Evolutionary conservation across 78 protist species (phyloP), one percentile per base, ranked within the genome.

Genomic region (Dictyostelium brefeldianum): DNA sequence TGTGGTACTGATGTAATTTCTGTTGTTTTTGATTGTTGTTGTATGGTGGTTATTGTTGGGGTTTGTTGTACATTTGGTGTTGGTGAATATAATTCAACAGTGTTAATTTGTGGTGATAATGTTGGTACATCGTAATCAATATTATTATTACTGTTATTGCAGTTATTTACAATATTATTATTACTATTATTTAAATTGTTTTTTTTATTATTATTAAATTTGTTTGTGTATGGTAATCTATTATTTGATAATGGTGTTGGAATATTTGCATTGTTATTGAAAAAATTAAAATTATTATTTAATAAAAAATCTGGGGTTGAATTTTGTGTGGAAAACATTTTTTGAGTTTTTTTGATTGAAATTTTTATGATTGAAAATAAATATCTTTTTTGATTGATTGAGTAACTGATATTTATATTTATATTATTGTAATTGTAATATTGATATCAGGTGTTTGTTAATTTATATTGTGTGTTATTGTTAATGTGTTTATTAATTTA

Each of bases 1-100:
- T 73, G 36, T 73, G 80, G 80, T 46, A 73, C 80, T 46, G 80
- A 73, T 46, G 80, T 46, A 46, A 54, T 18, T 67, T 69, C 77
- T 25, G 29, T 31, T 9, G 43, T 27, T 11, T n/a, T 11, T 69
- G 77, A n/a, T 25, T 69, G 50, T 11, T 29, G 17, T 4, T 18
- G 18, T 3, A 1, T 54, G 14, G 3, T n/a, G n/a, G n/a, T n/a
- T n/a, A 54, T 54, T 22, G 73, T 11, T 65, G 15, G 14, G 3
- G 36, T 18, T 71, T 20, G 78, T 18, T 56, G 64, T 59, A 22
- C 25, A 22, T 18, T 25, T 29, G 73, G 73, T 65, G n/a, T 27
- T 65, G 43, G 43, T 36, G 47, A 65, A 25, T 25, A 65, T 65
- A 65, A 65, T 29, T 65, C 73, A 29, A 29, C 73, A 15, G 12